phyloP scores from a whole-genome alignment of 129 eudicot species.

The Lactuca saligna region DNA sequence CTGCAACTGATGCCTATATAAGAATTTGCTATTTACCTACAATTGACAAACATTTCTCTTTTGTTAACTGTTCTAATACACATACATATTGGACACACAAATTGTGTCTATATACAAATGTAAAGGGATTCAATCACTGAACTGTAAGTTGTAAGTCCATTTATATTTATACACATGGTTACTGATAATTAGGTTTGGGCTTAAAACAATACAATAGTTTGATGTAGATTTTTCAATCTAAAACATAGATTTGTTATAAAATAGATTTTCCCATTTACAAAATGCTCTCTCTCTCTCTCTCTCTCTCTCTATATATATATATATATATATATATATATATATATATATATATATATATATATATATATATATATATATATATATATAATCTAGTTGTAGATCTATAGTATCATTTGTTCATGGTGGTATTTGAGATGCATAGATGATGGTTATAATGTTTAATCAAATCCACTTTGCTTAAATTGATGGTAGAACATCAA shows the following conservation, averaged over 20 bases:
- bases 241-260: neutral
- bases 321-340: too few relatives aligned
- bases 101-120: neutral
- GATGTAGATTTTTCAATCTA: conserved; percentile 1
- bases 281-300: too few relatives aligned
- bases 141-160: neutral
- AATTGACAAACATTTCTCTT: neutral
- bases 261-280: conserved; percentile 1
- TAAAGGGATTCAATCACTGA: neutral
- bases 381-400: neutral
- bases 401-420: neutral
- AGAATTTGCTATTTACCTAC: neutral
- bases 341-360: too few relatives aligned
- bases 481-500: too few relatives aligned
- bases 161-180: neutral
- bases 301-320: too few relatives aligned
- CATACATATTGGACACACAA: too few relatives aligned
- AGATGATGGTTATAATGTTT: neutral
- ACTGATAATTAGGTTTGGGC: neutral
- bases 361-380: too few relatives aligned
- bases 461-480: too few relatives aligned
- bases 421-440: conserved; percentile 11
- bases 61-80: neutral
- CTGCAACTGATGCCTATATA: neutral
- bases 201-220: neutral